phyloP scores from a whole-genome alignment of 2,329 filamentous ascomycete species.

The Teratosphaeria gauchensis region DNA sequence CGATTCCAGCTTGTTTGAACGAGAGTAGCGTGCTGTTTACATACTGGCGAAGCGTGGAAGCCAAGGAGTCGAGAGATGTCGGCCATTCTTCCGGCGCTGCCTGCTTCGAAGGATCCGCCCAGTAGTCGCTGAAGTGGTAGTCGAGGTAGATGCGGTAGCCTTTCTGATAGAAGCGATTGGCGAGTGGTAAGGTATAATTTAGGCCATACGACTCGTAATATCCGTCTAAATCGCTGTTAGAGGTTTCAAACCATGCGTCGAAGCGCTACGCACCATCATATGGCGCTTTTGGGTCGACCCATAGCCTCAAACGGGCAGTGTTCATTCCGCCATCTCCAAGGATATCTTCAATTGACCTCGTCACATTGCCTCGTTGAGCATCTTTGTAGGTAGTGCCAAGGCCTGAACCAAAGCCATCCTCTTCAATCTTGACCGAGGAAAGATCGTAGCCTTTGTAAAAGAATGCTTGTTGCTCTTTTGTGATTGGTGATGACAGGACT shows the following conservation, averaged over 20 bases:
- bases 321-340: slow-evolving; percentile 29
- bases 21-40: slow-evolving; percentile 29
- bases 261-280: slow-evolving; percentile 13
- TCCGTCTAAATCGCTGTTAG: slow-evolving; percentile 3
- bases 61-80: slow-evolving; percentile 21
- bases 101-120: slow-evolving; percentile 31
- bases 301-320: slow-evolving; percentile 23
- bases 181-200: slow-evolving; percentile 25
- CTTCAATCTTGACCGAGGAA: slow-evolving; percentile 28
- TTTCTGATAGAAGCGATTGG: slow-evolving; percentile 26
- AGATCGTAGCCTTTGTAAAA: slow-evolving; percentile 33
- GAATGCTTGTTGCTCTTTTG: slow-evolving; percentile 7
- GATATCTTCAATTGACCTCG: slow-evolving; percentile 27
- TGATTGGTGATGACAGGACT: not conserved
- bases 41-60: slow-evolving; percentile 24
- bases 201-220: slow-evolving; percentile 23
- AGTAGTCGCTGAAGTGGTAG: slow-evolving; percentile 24
- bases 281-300: slow-evolving; percentile 22
- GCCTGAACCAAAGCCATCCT: slow-evolving; percentile 16
- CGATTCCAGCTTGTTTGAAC: slow-evolving; percentile 31
- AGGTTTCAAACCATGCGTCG: not conserved
- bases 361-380: slow-evolving; percentile 26
- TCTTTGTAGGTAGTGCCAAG: slow-evolving; percentile 29
- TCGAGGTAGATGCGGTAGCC: slow-evolving; percentile 30
- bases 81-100: slow-evolving; percentile 27